Base-by-base conservation (phyloP, 2,329 filamentous ascomycete species). In the Onygenales sp. region DNA sequence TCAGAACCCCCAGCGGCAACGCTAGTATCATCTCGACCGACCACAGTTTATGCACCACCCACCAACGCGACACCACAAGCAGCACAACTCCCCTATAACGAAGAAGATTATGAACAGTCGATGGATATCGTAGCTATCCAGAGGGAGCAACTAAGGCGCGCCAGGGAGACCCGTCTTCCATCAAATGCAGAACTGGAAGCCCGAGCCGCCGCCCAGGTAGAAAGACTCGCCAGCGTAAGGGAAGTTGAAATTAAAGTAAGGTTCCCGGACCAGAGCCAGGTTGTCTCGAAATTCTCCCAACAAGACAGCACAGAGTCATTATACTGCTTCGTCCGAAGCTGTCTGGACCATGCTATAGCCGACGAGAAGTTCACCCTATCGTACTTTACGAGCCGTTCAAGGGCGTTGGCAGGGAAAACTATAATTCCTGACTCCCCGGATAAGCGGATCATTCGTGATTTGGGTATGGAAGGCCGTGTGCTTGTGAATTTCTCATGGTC, bases 71-170 rank as follows among this genome's bases (percentile, higher is more conserved):
- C 83, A 0, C 92, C 91, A 3, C 81, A 81, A 13, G 91, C 92
- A 7, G 87, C 90, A 9, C 78, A 82, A 52, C 75, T 77, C 11
- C 69, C 78, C 7, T 78, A 85, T 57, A 80, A 86, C 45, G 88
- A 92, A 52, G 74, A 78, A n/a, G 87, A 90, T 64, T 95, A 86
- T 67, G 78, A 84, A 8, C 91, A 90, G 0, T 88, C 86, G 1
- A 79, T 95, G 55, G 87, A 88, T 45, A 91, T 96, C 65, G 88
- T 89, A 14, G 86, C 92, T 81, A 47, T 89, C 82, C 39, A 89
- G 81, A 52, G 83, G 89, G 63, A 85, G 82, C 53, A 89, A 87
- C 70, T 89, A 82, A 57, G 86, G 85, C 67, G 78, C 82, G 39
- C 87, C 85, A 69, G 90, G 2, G 82, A 95, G 68, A 84, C 80